phyloP scores from a whole-genome alignment of 345 rosid species.

The Kernera saxatilis region DNA sequence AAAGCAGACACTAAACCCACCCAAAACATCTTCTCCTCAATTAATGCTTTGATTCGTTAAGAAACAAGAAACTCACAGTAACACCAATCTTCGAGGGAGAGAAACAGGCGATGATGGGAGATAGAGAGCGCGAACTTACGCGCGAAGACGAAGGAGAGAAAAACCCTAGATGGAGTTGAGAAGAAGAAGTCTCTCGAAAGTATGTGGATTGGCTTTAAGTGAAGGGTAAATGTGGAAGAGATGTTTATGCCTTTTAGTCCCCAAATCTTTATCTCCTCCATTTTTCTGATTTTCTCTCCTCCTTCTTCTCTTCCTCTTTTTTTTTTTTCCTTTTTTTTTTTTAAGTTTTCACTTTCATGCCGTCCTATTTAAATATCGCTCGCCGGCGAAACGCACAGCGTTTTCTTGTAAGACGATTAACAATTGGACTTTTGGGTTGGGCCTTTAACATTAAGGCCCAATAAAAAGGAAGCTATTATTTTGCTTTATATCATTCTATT shows the following conservation, averaged over 20 bases:
- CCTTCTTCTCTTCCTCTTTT: not conserved
- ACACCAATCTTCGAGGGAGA: not conserved
- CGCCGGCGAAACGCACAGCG: constrained; percentile 6
- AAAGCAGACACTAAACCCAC: not conserved
- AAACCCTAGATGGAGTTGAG: constrained; percentile 30
- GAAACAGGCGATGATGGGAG: not conserved
- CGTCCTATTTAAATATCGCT: constrained; percentile 10
- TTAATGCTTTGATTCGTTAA: not conserved
- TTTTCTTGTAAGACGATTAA: not conserved
- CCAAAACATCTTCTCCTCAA: not conserved
- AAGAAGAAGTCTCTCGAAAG: constrained; percentile 28
- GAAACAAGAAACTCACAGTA: not conserved
- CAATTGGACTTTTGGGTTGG: not conserved
- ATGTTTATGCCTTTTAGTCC: constrained; percentile 9
- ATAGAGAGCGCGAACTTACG: constrained; percentile 6
- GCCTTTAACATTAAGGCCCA: constrained; percentile 8
- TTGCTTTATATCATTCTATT: too few relatives aligned
- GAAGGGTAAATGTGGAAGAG: constrained; percentile 30
- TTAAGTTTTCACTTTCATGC: not conserved
- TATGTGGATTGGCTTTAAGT: constrained; percentile 24
- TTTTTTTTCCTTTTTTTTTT: not conserved
- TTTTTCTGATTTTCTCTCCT: constrained; percentile 31
- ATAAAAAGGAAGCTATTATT: too few relatives aligned
- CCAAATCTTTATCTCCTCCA: constrained; percentile 40
- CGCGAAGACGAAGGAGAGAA: not conserved